Evolutionary conservation across 106 monocot genomes (phyloP).

Genomic region (Phalaenopsis aphrodite): DNA sequence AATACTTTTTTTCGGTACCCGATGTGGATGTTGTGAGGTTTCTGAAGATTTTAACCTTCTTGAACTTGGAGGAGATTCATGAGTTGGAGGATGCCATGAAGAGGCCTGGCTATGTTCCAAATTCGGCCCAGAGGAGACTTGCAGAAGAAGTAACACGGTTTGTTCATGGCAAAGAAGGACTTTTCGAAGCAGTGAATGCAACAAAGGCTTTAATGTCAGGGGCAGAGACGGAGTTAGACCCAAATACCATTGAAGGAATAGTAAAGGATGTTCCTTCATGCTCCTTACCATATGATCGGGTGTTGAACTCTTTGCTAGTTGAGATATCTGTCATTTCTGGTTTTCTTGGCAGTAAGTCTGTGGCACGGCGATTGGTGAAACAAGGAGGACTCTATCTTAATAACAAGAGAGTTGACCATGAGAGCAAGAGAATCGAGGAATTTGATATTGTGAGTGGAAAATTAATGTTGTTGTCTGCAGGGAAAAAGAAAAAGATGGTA

Average conservation of each 20-base stretch:
- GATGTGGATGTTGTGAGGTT: slow-evolving; percentile 87
- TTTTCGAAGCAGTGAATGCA: slow-evolving; percentile 70
- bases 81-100: slow-evolving; percentile 66
- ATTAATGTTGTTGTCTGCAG: slow-evolving; percentile 79
- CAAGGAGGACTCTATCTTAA: slow-evolving; percentile 92
- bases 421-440: slow-evolving; percentile 57
- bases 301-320: slow-evolving; percentile 61
- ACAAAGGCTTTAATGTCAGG: slow-evolving; percentile 75
- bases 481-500: slow-evolving; percentile 98
- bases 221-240: slow-evolving; percentile 59
- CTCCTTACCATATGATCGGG: slow-evolving; percentile 43
- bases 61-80: slow-evolving; percentile 75
- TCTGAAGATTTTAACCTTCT: slow-evolving; percentile 80
- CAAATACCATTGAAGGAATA: slow-evolving; percentile 56
- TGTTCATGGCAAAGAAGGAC: slow-evolving; percentile 85
- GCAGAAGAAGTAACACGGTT: slow-evolving; percentile 86
- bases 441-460: slow-evolving; percentile 78
- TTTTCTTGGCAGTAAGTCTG: slow-evolving; percentile 70
- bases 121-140: slow-evolving; percentile 58
- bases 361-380: slow-evolving; percentile 65
- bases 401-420: slow-evolving; percentile 68
- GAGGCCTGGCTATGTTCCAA: slow-evolving; percentile 63
- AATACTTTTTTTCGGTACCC: slow-evolving; percentile 77
- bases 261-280: slow-evolving; percentile 85
- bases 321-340: slow-evolving; percentile 68